Base-by-base conservation (phyloP, 2,329 filamentous ascomycete species). In the Xylariaceae sp. region DNA sequence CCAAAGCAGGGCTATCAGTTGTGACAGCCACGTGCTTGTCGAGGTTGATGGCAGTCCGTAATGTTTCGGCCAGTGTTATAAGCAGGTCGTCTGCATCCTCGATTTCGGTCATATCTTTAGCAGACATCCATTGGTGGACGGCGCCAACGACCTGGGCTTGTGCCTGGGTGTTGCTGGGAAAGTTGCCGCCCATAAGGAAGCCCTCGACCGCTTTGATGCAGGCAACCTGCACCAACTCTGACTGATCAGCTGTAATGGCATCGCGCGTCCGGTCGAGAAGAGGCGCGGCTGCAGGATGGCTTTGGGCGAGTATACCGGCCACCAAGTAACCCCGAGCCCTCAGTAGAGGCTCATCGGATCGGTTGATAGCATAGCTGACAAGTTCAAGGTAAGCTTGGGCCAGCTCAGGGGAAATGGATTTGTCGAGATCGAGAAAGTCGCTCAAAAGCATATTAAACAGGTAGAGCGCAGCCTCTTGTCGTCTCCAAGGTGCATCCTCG, bases 41-140 rank as follows among this genome's bases (percentile, higher is more conserved):
- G 41, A 95, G 76, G 53, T 84, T 75, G 55, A 97, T 93, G 19
- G 87, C 84, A 53, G 89, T 83, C 38, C 89, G 80, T 3, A 97
- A 72, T 1, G 90, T 86, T 64, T 96, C 89, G 4, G 91, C 86
- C 24, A 98, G 72, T 1, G 90, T 91, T 12, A 95, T 87, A 51
- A 96, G 81, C 41, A 97, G 78, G 62, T 98, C 93, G 53, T 97
- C 91, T 9, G 87, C 87, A 48, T 96, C 90, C 41, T 86, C 82
- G 36, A 95, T 76, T 15, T 96, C 90, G 39, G 78, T 79, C 37
- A 93, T 73, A 56, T 96, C 89, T 60, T 91, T 89, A 13, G 77
- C 71, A 34, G 83, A 78, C 52, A 97, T 76, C 64, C 90, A 98
- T 28, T 84, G 71, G 38, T 81, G 78, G 48, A 87, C 76, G 9